Percentiles rank a stretch among this genome's conserved stretches.
Conservation (phyloP, 495 filamentous ascomycete species). For the Aspergillus wentii region DNA sequence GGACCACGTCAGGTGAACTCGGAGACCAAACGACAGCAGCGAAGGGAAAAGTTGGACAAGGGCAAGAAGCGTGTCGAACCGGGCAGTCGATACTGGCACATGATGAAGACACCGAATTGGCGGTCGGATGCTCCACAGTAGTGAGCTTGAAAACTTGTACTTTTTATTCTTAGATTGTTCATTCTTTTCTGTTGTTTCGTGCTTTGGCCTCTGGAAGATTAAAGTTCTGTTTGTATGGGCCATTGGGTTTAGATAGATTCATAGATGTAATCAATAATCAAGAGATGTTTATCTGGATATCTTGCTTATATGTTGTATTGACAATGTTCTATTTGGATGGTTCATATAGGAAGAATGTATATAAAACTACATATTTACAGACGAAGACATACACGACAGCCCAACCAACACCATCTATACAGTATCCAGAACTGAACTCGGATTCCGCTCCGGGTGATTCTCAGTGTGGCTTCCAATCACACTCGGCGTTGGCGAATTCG, state of each 20-base stretch:
- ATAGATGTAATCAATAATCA: background rate
- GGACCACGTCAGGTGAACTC: conserved; percentile 16
- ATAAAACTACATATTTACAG: too few species aligned
- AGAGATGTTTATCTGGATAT: too few species aligned
- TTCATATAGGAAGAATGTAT: too few species aligned
- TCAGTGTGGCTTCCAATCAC: background rate
- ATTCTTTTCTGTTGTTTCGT: background rate
- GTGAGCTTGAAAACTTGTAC: background rate
- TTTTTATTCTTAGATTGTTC: background rate
- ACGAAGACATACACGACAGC: too few species aligned
- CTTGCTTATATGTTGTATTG: too few species aligned
- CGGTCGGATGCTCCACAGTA: conserved; percentile 1
- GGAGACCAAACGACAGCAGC: conserved; percentile 20
- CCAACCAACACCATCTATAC: too few species aligned
- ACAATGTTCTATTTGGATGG: too few species aligned
- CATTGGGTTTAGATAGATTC: background rate
- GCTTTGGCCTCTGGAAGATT: background rate
- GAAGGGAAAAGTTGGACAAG: conserved; percentile 14
- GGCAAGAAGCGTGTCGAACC: conserved; percentile 5
- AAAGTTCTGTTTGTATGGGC: background rate
- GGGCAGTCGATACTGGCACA: conserved; percentile 15
- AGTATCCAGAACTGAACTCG: too few species aligned
- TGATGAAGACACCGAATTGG: conserved; percentile 16
- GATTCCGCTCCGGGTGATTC: background rate
- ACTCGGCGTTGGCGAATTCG: too few species aligned